Evolutionary conservation across 208 protist genomes (phyloP).

Genomic region (Leishmania arabica): DNA sequence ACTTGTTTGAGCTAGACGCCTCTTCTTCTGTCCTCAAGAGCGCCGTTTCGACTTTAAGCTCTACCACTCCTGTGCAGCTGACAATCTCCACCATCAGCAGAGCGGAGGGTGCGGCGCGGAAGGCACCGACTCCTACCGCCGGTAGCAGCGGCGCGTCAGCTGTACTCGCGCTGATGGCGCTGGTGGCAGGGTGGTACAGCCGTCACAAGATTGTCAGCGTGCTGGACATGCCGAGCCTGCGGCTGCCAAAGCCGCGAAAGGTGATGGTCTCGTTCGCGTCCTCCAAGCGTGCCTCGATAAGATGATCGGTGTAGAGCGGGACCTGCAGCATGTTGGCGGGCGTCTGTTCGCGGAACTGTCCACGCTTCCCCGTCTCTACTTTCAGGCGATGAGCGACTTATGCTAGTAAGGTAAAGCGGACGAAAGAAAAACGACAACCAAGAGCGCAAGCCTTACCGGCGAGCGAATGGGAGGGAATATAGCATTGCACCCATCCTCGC

Average conservation of each 20-base stretch:
- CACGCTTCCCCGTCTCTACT: not conserved
- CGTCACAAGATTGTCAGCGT: slow-evolving; percentile 40
- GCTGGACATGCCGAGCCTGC: slow-evolving; percentile 39
- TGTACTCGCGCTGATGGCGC: slow-evolving; percentile 23
- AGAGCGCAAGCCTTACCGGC: not conserved
- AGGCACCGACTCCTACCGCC: not conserved
- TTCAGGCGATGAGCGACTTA: not conserved
- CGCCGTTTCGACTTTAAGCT: slow-evolving; percentile 22
- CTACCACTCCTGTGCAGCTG: slow-evolving; percentile 31
- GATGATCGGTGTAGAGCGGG: not conserved
- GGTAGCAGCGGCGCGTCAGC: slow-evolving; percentile 31
- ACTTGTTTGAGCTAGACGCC: slow-evolving; percentile 33
- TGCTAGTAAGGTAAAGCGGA: slow-evolving; percentile 8
- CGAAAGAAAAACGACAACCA: not conserved
- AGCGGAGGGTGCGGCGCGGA: slow-evolving; percentile 4
- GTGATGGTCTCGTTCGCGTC: slow-evolving; percentile 32
- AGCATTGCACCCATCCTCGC: too few species aligned
- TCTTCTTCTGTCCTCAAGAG: slow-evolving; percentile 42
- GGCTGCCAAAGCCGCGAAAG: slow-evolving; percentile 48
- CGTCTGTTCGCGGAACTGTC: not conserved
- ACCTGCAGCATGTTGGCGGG: not conserved
- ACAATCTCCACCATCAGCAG: slow-evolving; percentile 32
- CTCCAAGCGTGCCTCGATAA: not conserved
- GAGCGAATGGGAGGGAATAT: not conserved
- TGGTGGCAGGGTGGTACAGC: slow-evolving; percentile 35